Evolutionary conservation across 805 yeast genomes (phyloP), one percentile per base, ranked within the genome.

Genomic region (Suhomyces sp.): DNA sequence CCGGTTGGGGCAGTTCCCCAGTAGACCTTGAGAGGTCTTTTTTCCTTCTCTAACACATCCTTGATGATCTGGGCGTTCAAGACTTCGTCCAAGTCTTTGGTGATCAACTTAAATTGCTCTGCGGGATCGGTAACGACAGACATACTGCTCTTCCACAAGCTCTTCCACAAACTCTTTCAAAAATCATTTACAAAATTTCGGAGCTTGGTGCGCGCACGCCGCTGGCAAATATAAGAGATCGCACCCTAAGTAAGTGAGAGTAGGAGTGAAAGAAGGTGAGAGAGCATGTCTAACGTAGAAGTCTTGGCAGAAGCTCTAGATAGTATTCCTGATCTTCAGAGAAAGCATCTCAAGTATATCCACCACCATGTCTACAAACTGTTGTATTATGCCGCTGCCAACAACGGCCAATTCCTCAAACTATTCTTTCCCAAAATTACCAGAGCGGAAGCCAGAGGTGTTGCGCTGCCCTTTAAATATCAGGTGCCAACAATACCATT

Each of bases 1-100:
- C 99, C 99, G 4, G 99, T 94, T 55, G 99, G 98, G 6, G 99
- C 99, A 19, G 98, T 92, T 60, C 99, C 99, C 98, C 97, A 94
- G 83, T 94, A 94, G 65, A 94, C 74, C 65, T 84, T 88, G 60
- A 96, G 72, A 12, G 94, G 89, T 63, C 96, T 84, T 63, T 90
- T 83, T 65, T 90, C 87, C 51, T 81, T 86, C 67, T 88, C 94
- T 56, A 92, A 76, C 33, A 90, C 84, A 66, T 90, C 82, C 67
- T 88, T 88, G 72, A 93, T 89, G 71, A 91, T 90, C 70, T 88
- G 92, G 40, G 84, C 86, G 69, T 93, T 90, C 55, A 94, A 81
- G 49, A 88, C 93, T 76, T 94, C 99, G 72, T 94, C 98, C 54
- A 94, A 82, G 67, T 86, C 86, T 68, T 86, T 86, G 45, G 96